A percentile compares a stretch with the other conserved stretches of the same genome.
Conservation (phyloP, 1,284 basidiomycete species). For the Tylopilus sp. region DNA sequence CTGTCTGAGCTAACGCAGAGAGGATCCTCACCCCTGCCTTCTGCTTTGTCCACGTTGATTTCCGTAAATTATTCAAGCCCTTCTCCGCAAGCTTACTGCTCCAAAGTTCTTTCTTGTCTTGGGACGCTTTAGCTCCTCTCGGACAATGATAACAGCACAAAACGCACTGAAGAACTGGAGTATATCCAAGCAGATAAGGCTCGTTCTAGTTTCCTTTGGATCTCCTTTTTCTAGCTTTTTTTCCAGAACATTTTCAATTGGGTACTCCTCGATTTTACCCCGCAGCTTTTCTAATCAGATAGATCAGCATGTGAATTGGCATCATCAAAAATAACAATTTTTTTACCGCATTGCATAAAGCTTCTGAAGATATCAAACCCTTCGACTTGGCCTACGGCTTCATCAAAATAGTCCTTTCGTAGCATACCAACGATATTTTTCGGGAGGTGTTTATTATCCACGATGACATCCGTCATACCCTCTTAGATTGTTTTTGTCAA, state of each 20-base stretch:
- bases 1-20: conserved; percentile 18
- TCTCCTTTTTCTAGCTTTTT: conserved; percentile 27
- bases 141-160: background rate
- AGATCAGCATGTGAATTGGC: conserved; percentile 8
- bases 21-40: conserved; percentile 18
- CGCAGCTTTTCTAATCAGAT: conserved; percentile 27
- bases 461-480: conserved; percentile 9
- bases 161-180: conserved; percentile 26
- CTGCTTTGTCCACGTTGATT: conserved; percentile 11
- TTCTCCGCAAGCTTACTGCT: conserved; percentile 6
- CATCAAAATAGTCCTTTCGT: conserved; percentile 20
- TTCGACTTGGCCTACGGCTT: conserved; percentile 13
- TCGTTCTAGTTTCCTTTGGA: conserved; percentile 30
- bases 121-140: background rate
- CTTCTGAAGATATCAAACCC: conserved; percentile 18
- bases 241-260: conserved; percentile 29
- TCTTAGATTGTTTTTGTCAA: background rate
- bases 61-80: conserved; percentile 4
- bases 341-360: conserved; percentile 18
- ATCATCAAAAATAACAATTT: too few species aligned
- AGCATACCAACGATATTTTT: conserved; percentile 21
- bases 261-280: conserved; percentile 17
- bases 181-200: conserved; percentile 37
- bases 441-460: background rate
- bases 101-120: conserved; percentile 18